Evolutionary conservation across 495 filamentous ascomycete genomes (phyloP), one percentile per base, ranked within the genome.

Genomic region (Glarea lozoyensis): DNA sequence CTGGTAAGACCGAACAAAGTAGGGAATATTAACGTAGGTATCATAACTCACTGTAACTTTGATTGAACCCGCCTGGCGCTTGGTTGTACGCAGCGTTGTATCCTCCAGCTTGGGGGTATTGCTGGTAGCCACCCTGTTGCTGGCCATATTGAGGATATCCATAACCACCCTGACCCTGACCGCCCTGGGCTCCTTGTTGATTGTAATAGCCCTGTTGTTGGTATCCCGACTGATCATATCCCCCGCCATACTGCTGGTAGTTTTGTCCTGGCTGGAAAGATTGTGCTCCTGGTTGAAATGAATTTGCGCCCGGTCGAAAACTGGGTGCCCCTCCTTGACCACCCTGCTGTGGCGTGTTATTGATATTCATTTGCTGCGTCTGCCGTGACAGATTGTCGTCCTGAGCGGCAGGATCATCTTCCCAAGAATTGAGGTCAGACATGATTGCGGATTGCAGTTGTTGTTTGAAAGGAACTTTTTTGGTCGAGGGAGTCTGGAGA

Each of bases 351-450:
- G 55, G 61, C 60, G 54, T 63, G 76, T 77, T 64, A 59, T 79
- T 78, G 30, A 88, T 60, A 52, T 86, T 87, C 61, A 86, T 72
- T 55, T 85, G 81, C 62, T 90, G 79, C 7, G 81, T 64, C 63
- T 88, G 88, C 59, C 82, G 74, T 43, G 86, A 78, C 50, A 95
- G 78, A 50, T 84, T 78, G 45, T 92, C 84, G 40, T 94, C 84
- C 68, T 94, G 86, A 36, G 78, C 82, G 27, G 86, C 79, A 58
- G 88, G 81, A 46, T 94, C 92, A 53, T 98, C 87, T 68, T 98
- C 92, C 92, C 92, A 98, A 15, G 84, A 90, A 47, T 94, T 87
- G 35, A 86, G 81, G 46, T 84, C 75, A 39, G 89, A 82, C 89
- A 96, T 94, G 44, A 29, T 29, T 29, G 20, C 38, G 37, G 32